A percentile compares a stretch with the other conserved stretches of the same genome.
Evolutionary conservation across 2,329 filamentous ascomycete species (phyloP).

Genomic region (Ceratocystis cubensis): DNA sequence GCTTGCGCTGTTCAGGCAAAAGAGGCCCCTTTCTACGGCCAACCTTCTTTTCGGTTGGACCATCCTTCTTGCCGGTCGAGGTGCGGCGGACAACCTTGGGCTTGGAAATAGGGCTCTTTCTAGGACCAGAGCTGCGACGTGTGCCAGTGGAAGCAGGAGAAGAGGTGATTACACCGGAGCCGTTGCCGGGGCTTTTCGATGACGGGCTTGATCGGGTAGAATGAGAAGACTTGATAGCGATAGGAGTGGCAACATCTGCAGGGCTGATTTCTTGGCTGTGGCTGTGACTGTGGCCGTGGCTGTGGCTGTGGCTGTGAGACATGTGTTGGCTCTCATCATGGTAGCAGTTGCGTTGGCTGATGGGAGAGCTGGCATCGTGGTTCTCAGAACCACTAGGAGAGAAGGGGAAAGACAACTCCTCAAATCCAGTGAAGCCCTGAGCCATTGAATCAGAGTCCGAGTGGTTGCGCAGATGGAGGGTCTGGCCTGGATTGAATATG

Average conservation of each 20-base stretch:
- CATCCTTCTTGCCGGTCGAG: slow-evolving; percentile 66
- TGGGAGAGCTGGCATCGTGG: slow-evolving; percentile 38
- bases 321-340: slow-evolving; percentile 32
- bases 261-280: slow-evolving; percentile 48
- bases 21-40: slow-evolving; percentile 82
- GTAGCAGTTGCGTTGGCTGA: slow-evolving; percentile 49
- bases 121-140: slow-evolving; percentile 56
- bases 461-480: slow-evolving; percentile 74
- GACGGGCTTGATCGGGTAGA: slow-evolving; percentile 42
- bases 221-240: slow-evolving; percentile 49
- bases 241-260: slow-evolving; percentile 48
- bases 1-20: slow-evolving; percentile 84
- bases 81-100: slow-evolving; percentile 63
- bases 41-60: slow-evolving; percentile 73
- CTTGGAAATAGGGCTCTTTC: slow-evolving; percentile 70
- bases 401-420: slow-evolving; percentile 61
- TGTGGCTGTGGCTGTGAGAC: slow-evolving; percentile 48
- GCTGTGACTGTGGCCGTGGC: slow-evolving; percentile 30
- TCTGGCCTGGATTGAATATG: slow-evolving; percentile 87
- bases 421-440: slow-evolving; percentile 65
- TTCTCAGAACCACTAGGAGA: slow-evolving; percentile 54
- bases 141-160: slow-evolving; percentile 46
- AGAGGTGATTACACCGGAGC: slow-evolving; percentile 40
- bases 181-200: slow-evolving; percentile 43
- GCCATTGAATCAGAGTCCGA: slow-evolving; percentile 55